These are phyloP conservation scores for Dendrobium huoshanense DNA, from an alignment of 106 monocot genomes.

Conservation along the genomic window DNA sequence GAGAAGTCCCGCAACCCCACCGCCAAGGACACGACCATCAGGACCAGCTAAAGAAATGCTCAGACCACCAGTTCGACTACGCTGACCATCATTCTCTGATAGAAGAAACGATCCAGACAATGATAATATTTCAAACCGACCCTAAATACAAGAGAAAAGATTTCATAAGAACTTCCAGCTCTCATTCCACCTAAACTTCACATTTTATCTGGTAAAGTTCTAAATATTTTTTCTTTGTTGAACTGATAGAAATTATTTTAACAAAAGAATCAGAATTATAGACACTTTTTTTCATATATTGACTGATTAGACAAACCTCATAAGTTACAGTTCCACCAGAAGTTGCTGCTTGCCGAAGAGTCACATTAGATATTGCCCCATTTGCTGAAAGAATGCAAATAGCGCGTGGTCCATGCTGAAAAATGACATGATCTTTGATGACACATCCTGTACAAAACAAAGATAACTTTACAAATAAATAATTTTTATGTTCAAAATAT, in stretches of 20 bases:
- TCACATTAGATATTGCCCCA: slow-evolving; percentile 83
- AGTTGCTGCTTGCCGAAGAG: slow-evolving; percentile 74
- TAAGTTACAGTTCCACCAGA: slow-evolving; percentile 87
- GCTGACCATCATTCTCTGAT: slow-evolving; percentile 65
- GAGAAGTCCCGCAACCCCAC: slow-evolving; percentile 65
- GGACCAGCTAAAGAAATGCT: slow-evolving; percentile 72
- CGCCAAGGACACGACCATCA: slow-evolving; percentile 86
- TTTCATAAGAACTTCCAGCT: neutral
- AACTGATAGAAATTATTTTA: neutral
- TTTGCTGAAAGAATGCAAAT: slow-evolving; percentile 79
- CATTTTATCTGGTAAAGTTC: no score
- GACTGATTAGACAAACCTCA: slow-evolving; percentile 38
- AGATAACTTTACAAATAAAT: neutral
- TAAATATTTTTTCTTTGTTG: no score
- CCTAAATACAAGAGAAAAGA: slow-evolving; percentile 25
- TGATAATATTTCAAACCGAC: slow-evolving; percentile 80
- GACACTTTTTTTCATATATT: no score
- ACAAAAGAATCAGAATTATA: neutral
- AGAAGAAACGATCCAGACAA: slow-evolving; percentile 77
- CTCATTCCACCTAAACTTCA: no score
- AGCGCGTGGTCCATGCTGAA: slow-evolving; percentile 64
- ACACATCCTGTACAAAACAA: slow-evolving; percentile 56
- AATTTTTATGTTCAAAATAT: neutral
- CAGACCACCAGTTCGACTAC: slow-evolving; percentile 80
- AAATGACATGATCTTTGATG: slow-evolving; percentile 80